phyloP scores from a whole-genome alignment of 1,284 basidiomycete species.

The Rugosomyces carneus region DNA sequence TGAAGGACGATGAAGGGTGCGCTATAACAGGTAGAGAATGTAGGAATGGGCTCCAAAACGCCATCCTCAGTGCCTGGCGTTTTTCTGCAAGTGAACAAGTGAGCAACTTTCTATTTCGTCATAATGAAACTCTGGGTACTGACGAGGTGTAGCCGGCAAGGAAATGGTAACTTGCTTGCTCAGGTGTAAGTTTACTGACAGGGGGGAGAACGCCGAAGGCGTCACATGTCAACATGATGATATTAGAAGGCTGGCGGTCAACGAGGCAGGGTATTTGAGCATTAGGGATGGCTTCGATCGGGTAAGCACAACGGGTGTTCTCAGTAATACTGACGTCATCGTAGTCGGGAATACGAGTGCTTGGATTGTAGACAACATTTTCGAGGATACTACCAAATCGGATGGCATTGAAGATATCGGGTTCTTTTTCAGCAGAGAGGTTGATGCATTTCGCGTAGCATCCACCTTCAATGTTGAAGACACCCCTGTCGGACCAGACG shows the following conservation, averaged over 20 bases:
- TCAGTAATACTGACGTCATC: slow-evolving; percentile 96
- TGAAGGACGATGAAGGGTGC: slow-evolving; percentile 99
- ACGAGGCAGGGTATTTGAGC: slow-evolving; percentile 90
- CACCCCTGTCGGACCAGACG: slow-evolving; percentile 95
- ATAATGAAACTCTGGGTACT: slow-evolving; percentile 22
- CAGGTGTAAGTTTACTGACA: slow-evolving; percentile 87
- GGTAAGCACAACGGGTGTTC: slow-evolving; percentile 98
- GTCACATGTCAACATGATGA: slow-evolving; percentile 98
- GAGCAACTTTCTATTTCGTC: background rate
- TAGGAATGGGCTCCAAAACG: slow-evolving; percentile 95
- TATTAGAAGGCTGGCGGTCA: slow-evolving; percentile 84
- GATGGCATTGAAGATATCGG: slow-evolving; percentile 96
- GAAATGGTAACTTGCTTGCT: slow-evolving; percentile 98
- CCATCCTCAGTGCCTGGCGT: slow-evolving; percentile 98
- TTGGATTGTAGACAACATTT: slow-evolving; percentile 98
- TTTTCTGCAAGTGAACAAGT: slow-evolving; percentile 46
- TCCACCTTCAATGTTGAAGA: slow-evolving; percentile 99
- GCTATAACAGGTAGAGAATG: slow-evolving; percentile 98
- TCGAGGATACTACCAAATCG: slow-evolving; percentile 95
- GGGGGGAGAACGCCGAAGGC: slow-evolving; percentile 98
- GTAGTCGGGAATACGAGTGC: slow-evolving; percentile 85
- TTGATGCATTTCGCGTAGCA: slow-evolving; percentile 99
- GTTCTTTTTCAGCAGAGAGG: slow-evolving; percentile 94
- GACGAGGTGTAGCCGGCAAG: slow-evolving; percentile 93
- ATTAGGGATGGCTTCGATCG: slow-evolving; percentile 95